Conservation (phyloP, 176 grass and related monocot species). For the Paspalum vaginatum region DNA sequence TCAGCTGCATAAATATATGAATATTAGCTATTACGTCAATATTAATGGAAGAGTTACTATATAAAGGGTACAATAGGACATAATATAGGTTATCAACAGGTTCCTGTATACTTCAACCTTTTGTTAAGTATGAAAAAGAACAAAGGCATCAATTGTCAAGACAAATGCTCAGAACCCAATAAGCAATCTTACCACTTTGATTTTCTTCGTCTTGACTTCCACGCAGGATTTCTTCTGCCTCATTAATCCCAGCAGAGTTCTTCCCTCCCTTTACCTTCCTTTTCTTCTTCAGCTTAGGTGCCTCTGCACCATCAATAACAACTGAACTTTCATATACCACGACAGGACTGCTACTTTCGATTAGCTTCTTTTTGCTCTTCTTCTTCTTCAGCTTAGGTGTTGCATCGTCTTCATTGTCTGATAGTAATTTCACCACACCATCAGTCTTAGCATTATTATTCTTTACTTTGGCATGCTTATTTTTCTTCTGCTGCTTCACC, state of each 20-base stretch:
- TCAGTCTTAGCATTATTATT: constrained; percentile 11
- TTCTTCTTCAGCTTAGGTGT: constrained; percentile 43
- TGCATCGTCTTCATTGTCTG: constrained; percentile 31
- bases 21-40: neutral
- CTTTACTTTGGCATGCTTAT: constrained; percentile 51
- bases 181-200: constrained; percentile 47
- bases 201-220: constrained; percentile 47
- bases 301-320: constrained; percentile 37
- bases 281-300: constrained; percentile 56
- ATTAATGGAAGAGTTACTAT: neutral
- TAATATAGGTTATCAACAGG: constrained; percentile 3
- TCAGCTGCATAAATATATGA: constrained; percentile 29
- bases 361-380: constrained; percentile 50
- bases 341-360: constrained; percentile 37
- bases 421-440: constrained; percentile 34
- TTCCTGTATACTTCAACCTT: constrained; percentile 15
- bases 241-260: constrained; percentile 26
- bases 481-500: constrained; percentile 54
- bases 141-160: neutral
- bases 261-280: constrained; percentile 53
- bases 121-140: constrained; percentile 26
- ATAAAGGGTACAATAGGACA: constrained; percentile 26
- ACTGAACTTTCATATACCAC: constrained; percentile 21
- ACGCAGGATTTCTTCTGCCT: constrained; percentile 43
- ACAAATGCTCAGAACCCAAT: neutral